Conservation (phyloP, 768 basidiomycete species). For the Agaricus blazei region DNA sequence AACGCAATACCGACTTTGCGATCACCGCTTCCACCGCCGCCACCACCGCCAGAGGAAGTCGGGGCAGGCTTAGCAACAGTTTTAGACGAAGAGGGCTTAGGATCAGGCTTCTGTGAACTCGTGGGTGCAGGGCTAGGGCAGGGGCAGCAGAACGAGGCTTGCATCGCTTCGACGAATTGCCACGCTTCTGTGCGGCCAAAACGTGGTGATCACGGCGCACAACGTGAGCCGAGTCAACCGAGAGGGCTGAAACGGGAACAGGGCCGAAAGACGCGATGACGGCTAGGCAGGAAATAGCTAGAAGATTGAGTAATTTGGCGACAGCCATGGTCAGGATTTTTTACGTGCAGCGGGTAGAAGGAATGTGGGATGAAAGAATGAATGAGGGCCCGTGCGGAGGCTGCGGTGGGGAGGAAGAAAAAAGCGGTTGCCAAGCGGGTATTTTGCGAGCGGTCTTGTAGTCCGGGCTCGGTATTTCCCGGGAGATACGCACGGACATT, state of each 20-base stretch:
- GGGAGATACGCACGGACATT: conserved; percentile 9
- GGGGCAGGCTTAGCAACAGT: not conserved
- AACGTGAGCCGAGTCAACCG: conserved; percentile 32
- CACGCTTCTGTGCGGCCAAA: conserved; percentile 46
- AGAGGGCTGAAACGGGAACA: conserved; percentile 48
- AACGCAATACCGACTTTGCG: conserved; percentile 65
- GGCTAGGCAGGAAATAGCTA: conserved; percentile 56
- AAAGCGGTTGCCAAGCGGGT: conserved; percentile 1
- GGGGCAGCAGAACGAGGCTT: conserved; percentile 40
- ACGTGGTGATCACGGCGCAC: conserved; percentile 46
- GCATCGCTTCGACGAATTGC: conserved; percentile 46
- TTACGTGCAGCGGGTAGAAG: conserved; percentile 14
- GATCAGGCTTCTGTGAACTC: not conserved
- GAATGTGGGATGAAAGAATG: conserved; percentile 20
- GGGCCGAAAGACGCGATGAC: conserved; percentile 46
- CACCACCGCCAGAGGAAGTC: not conserved
- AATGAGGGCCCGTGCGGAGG: conserved; percentile 19
- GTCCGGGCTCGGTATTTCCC: conserved; percentile 4
- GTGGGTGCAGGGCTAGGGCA: conserved; percentile 13
- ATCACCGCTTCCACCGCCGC: conserved; percentile 1
- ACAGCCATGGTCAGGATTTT: conserved; percentile 32
- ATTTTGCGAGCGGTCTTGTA: not conserved
- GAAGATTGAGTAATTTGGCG: conserved; percentile 47
- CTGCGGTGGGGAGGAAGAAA: conserved; percentile 10
- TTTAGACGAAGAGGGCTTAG: not conserved